Evolutionary conservation across 2,329 filamentous ascomycete species (phyloP), one percentile per base, ranked within the genome.

Genomic region (Thielaviopsis populi): DNA sequence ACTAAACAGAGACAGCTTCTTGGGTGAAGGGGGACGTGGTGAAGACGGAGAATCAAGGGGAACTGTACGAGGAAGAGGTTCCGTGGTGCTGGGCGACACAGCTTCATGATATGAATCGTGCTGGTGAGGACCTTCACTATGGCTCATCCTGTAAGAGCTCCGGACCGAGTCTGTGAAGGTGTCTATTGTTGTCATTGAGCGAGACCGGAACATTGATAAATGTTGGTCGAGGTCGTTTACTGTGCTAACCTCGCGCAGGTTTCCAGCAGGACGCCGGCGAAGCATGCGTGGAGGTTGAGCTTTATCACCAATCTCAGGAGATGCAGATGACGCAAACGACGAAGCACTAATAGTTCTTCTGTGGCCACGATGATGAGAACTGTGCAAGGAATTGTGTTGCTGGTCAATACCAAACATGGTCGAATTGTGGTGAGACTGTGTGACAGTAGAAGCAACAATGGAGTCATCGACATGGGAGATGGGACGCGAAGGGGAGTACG

Each of bases 181-280:
- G 1, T 80, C 83, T 2, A 80, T 78, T 13, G 83, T 86, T 17
- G 83, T 82, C 70, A 78, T 78, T 62, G 79, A 77, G 48, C 83
- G 69, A 1, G 75, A 73, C 15, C 74, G 70, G 8, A 74, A 70
- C 65, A 64, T 62, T 24, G 59, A 59, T 50, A 62, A 37, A 24
- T 62, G 43, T 7, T 41, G 46, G 56, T 85, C 81, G 2, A 85
- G 72, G 40, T 88, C 85, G 48, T 81, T 80, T 37, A 86, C 81
- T 66, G 85, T 86, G 19, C 79, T 80, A 43, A 82, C 86, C 17
- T 84, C 86, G 67, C 86, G 81, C 59, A 94, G 74, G 71, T 92
- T 84, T 41, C 89, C 88, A 59, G 88, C 89, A 6, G 88, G 89
- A 15, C 85, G 80, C 70, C 89, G 79, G 66, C 89, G 80, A 67